Percentiles rank a stretch among this genome's conserved stretches.
Evolutionary conservation across 1,284 basidiomycete genomes (phyloP).

Genomic region (Stygiomarasmius scandens): DNA sequence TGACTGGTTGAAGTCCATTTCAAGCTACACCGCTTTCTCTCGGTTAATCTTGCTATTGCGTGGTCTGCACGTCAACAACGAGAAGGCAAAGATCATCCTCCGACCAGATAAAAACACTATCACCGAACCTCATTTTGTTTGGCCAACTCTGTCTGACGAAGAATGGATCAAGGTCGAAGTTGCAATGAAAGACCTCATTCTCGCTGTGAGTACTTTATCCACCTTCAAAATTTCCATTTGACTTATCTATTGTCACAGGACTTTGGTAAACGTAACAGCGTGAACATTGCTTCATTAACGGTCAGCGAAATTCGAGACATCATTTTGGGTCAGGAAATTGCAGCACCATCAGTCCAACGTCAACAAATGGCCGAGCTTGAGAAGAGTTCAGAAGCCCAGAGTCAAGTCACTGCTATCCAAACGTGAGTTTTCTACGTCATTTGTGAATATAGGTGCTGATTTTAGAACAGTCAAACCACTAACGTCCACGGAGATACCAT

Average conservation of each 20-base stretch:
- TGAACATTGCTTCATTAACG: slow-evolving; percentile 97
- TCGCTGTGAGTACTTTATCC: slow-evolving; percentile 57
- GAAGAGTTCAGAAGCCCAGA: slow-evolving; percentile 92
- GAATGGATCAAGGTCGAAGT: slow-evolving; percentile 99
- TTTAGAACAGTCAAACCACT: slow-evolving; percentile 76
- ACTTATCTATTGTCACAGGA: slow-evolving; percentile 52
- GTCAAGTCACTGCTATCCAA: slow-evolving; percentile 95
- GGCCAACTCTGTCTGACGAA: slow-evolving; percentile 93
- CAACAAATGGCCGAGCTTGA: slow-evolving; percentile 99
- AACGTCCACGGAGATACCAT: slow-evolving; percentile 98
- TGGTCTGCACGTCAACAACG: slow-evolving; percentile 98
- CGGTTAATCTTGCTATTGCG: slow-evolving; percentile 94
- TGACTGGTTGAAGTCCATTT: slow-evolving; percentile 99
- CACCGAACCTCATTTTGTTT: slow-evolving; percentile 98
- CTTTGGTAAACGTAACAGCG: slow-evolving; percentile 98
- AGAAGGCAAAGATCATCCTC: slow-evolving; percentile 96
- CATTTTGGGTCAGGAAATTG: slow-evolving; percentile 97
- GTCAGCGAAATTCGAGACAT: slow-evolving; percentile 96
- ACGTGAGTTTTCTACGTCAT: slow-evolving; percentile 52
- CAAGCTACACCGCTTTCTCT: slow-evolving; percentile 98
- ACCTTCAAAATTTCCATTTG: slow-evolving; percentile 8
- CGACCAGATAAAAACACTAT: slow-evolving; percentile 94
- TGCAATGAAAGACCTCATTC: slow-evolving; percentile 92
- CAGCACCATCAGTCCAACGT: slow-evolving; percentile 88
- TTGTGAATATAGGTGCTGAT: slow-evolving; percentile 17